phyloP scores from a whole-genome alignment of 208 protist species.

The Strigomonas culicis region DNA sequence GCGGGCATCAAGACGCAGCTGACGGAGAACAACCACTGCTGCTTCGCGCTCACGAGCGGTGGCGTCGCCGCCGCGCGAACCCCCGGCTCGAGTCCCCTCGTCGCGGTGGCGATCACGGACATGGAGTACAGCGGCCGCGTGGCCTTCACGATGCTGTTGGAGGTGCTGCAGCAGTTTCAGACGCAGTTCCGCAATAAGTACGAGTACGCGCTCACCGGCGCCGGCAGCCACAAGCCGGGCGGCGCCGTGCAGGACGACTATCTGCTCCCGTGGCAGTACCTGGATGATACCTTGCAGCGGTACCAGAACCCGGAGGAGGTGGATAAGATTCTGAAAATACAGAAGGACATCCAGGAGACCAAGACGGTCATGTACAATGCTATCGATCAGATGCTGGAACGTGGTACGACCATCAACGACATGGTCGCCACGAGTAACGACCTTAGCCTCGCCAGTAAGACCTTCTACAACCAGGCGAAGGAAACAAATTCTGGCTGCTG shows the following conservation, averaged over 20 bases:
- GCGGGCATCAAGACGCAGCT: constrained; percentile 72
- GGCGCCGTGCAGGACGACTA: constrained; percentile 50
- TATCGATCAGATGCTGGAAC: constrained; percentile 87
- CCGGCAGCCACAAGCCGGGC: neutral
- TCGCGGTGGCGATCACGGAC: constrained; percentile 77
- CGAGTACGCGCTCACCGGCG: constrained; percentile 27
- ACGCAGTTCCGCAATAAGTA: constrained; percentile 88
- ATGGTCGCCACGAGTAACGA: constrained; percentile 83
- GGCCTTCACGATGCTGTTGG: constrained; percentile 80
- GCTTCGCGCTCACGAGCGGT: constrained; percentile 29
- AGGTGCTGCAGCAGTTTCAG: constrained; percentile 69
- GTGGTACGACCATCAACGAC: constrained; percentile 90
- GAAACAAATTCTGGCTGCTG: constrained; percentile 88
- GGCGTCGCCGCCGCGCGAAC: constrained; percentile 39
- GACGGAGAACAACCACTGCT: constrained; percentile 29
- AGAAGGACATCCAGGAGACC: constrained; percentile 89
- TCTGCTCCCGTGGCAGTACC: constrained; percentile 70
- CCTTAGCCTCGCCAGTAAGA: constrained; percentile 80
- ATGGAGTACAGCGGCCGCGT: constrained; percentile 85
- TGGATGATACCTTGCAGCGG: constrained; percentile 66
- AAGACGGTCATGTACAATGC: constrained; percentile 93
- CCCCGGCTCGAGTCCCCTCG: constrained; percentile 60
- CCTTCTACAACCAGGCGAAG: constrained; percentile 89
- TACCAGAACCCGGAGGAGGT: constrained; percentile 91
- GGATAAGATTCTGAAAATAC: constrained; percentile 88